phyloP scores from a whole-genome alignment of 257 asterid species.

The Linaria vulgaris region DNA sequence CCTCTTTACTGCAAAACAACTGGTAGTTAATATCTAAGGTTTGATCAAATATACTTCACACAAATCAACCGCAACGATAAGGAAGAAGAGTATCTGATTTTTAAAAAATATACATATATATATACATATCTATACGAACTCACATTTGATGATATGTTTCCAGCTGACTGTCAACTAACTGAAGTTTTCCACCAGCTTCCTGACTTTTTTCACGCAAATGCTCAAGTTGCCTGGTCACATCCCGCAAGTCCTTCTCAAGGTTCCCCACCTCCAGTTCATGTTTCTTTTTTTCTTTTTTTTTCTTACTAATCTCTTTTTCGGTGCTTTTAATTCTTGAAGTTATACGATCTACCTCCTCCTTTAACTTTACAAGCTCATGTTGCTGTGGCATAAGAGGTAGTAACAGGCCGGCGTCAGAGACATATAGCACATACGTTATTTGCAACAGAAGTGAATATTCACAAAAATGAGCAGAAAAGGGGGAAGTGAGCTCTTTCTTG shows the following conservation, averaged over 20 bases:
- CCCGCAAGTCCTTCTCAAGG: slow-evolving; percentile 79
- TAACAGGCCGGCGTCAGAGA: slow-evolving; percentile 3
- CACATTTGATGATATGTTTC: slow-evolving; percentile 91
- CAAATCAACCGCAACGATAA: slow-evolving; percentile 16
- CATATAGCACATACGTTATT: slow-evolving; percentile 5
- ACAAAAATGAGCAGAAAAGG: slow-evolving; percentile 20
- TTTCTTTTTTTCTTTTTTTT: slow-evolving; percentile 68
- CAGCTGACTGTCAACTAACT: slow-evolving; percentile 92
- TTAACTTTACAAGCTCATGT: slow-evolving; percentile 84
- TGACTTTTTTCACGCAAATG: slow-evolving; percentile 73
- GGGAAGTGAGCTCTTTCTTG: not conserved
- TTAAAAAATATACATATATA: slow-evolving; percentile 11
- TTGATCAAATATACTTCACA: slow-evolving; percentile 16
- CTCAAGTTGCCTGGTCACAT: slow-evolving; percentile 76
- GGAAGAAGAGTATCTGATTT: slow-evolving; percentile 19
- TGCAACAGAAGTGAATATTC: slow-evolving; percentile 15
- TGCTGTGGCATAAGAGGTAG: slow-evolving; percentile 53
- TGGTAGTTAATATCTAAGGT: slow-evolving; percentile 11
- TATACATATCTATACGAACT: slow-evolving; percentile 40
- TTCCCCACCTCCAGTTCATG: slow-evolving; percentile 70
- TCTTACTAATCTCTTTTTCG: slow-evolving; percentile 71
- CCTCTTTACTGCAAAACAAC: slow-evolving; percentile 75
- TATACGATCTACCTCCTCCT: slow-evolving; percentile 86
- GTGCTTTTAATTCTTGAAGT: slow-evolving; percentile 72
- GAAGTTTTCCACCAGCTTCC: slow-evolving; percentile 86